phyloP scores from a whole-genome alignment of 1,284 basidiomycete species.

The Sutorius eximius region DNA sequence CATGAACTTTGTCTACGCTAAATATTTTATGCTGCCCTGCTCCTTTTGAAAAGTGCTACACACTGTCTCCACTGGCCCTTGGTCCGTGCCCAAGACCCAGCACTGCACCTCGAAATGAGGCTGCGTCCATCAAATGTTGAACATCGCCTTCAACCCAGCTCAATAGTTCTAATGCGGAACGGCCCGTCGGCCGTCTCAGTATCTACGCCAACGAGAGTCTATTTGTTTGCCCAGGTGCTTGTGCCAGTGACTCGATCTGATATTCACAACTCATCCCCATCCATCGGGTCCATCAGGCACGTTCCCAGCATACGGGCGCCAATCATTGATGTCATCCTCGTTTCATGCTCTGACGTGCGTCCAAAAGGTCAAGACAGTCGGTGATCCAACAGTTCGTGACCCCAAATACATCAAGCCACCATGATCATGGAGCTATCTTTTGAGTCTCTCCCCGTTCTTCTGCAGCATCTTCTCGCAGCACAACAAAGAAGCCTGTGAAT shows the following conservation, averaged over 20 bases:
- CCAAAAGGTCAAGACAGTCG: not conserved
- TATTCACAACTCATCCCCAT: slow-evolving; percentile 2
- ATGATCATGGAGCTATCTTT: not conserved
- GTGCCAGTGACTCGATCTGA: not conserved
- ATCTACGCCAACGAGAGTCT: not conserved
- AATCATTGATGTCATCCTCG: slow-evolving; percentile 19
- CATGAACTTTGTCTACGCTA: not conserved
- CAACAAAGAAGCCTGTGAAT: not conserved
- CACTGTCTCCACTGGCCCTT: not conserved
- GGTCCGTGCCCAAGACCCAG: slow-evolving; percentile 13
- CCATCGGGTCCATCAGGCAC: not conserved
- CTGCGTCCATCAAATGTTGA: not conserved
- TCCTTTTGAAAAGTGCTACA: not conserved
- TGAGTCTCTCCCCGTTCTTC: not conserved
- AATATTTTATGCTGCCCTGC: not conserved
- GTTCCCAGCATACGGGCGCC: slow-evolving; percentile 16
- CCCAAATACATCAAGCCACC: not conserved
- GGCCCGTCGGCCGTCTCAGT: not conserved
- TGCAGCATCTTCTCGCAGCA: not conserved
- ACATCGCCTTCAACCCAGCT: not conserved
- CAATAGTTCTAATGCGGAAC: not conserved
- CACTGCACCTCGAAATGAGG: not conserved
- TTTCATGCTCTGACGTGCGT: not conserved
- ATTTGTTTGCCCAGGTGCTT: not conserved
- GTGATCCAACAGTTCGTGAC: not conserved